Evolutionary conservation across 2,329 filamentous ascomycete genomes (phyloP).

Genomic region (Aspergillus oerlinghausenensis): DNA sequence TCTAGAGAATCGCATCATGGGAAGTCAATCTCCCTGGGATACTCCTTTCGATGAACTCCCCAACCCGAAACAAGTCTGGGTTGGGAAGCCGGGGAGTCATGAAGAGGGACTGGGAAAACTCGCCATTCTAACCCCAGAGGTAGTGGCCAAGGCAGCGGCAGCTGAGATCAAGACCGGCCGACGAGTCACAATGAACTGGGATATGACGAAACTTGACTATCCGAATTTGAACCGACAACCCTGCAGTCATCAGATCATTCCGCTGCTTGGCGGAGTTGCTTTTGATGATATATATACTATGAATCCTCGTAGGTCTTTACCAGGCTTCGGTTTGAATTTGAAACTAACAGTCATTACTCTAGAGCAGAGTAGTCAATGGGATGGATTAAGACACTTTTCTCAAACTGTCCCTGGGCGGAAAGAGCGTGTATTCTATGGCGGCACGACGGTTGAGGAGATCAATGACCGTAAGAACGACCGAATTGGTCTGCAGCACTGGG

Average conservation of each 20-base stretch:
- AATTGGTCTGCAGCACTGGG: constrained; percentile 49
- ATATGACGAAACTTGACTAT: constrained; percentile 52
- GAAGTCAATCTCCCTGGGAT: constrained; percentile 19
- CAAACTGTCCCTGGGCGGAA: constrained; percentile 34
- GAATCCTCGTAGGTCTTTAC: constrained; percentile 41
- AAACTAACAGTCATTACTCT: constrained; percentile 1
- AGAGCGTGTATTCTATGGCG: constrained; percentile 47
- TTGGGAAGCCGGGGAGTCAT: constrained; percentile 40
- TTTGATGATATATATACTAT: constrained; percentile 50
- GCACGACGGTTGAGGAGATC: constrained; percentile 45
- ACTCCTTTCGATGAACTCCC: constrained; percentile 44
- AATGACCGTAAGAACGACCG: constrained; percentile 40
- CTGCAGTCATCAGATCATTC: constrained; percentile 48
- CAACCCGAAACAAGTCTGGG: constrained; percentile 48
- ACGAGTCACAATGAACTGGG: constrained; percentile 52
- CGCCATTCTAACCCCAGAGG: constrained; percentile 49
- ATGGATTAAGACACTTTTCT: constrained; percentile 49
- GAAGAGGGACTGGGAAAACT: constrained; percentile 53
- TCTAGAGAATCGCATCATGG: constrained; percentile 5
- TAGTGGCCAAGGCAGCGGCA: constrained; percentile 47
- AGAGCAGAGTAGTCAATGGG: constrained; percentile 51
- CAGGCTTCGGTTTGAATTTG: neutral
- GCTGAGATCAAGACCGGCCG: constrained; percentile 50
- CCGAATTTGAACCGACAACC: constrained; percentile 51
- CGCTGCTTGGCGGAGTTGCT: constrained; percentile 43